Percentiles rank a stretch among this genome's conserved stretches.
phyloP scores from a whole-genome alignment of 1,284 basidiomycete genomes.

The Irpex sp. region DNA sequence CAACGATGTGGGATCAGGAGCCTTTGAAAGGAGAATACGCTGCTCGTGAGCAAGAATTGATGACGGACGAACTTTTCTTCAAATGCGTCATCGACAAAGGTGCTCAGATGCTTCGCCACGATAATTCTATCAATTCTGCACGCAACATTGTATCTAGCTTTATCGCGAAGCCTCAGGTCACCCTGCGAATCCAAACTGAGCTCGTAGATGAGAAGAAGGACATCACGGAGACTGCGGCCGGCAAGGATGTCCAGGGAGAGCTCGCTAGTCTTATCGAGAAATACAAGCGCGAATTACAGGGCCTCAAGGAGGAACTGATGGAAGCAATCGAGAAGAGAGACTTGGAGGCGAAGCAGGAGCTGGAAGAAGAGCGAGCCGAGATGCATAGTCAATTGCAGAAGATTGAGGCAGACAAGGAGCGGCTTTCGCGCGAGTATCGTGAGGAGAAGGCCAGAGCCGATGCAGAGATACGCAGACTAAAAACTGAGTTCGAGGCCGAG shows the following conservation, averaged over 20 bases:
- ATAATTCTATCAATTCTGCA: constrained; percentile 14
- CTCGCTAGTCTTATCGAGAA: constrained; percentile 5
- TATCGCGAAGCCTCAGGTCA: constrained; percentile 10
- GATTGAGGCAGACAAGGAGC: neutral
- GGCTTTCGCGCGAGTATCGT: constrained; percentile 5
- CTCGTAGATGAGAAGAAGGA: constrained; percentile 17
- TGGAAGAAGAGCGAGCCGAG: constrained; percentile 6
- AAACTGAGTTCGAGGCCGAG: constrained; percentile 5
- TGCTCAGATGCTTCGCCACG: constrained; percentile 19
- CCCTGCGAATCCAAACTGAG: constrained; percentile 17
- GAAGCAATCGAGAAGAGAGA: constrained; percentile 7
- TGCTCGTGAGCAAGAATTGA: constrained; percentile 18
- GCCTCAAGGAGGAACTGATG: constrained; percentile 10
- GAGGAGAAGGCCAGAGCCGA: constrained; percentile 4
- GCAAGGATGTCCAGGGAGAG: constrained; percentile 9
- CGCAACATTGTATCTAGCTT: constrained; percentile 11
- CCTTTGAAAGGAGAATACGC: constrained; percentile 23
- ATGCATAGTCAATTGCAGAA: neutral
- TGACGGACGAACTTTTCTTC: constrained; percentile 17
- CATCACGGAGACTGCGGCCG: constrained; percentile 14
- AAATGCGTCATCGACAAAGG: constrained; percentile 17
- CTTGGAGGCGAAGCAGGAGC: constrained; percentile 6
- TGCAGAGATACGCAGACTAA: neutral
- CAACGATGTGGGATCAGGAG: constrained; percentile 46
- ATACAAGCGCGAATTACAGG: constrained; percentile 8